phyloP scores from a whole-genome alignment of 2,329 filamentous ascomycete genomes.

The Cadophora sp. region DNA sequence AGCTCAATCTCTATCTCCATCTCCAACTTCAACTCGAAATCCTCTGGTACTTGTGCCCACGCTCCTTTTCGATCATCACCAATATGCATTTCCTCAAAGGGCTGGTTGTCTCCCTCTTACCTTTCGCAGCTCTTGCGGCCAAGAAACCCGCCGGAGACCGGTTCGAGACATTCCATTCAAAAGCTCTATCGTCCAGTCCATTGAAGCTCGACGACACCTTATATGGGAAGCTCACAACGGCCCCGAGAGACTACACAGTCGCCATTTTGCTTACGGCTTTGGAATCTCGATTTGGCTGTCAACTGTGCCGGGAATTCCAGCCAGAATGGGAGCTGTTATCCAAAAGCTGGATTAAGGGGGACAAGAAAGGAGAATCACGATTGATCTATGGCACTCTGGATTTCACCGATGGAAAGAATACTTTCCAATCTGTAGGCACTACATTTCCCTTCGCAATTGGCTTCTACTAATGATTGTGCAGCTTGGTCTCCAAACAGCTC shows the following conservation, averaged over 20 bases:
- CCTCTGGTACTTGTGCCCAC: neutral
- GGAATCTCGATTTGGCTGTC: constrained; percentile 82
- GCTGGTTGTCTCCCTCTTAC: constrained; percentile 68
- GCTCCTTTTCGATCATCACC: constrained; percentile 33
- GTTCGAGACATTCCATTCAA: constrained; percentile 74
- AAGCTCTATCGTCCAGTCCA: constrained; percentile 69
- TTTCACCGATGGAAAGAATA: constrained; percentile 81
- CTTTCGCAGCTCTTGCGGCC: constrained; percentile 65
- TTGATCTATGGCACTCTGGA: constrained; percentile 86
- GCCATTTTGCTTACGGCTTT: constrained; percentile 87
- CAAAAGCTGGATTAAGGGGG: constrained; percentile 86
- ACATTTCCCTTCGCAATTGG: constrained; percentile 8
- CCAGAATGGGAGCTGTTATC: constrained; percentile 90
- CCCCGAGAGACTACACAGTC: constrained; percentile 83
- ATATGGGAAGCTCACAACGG: constrained; percentile 77
- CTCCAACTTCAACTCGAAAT: constrained; percentile 1
- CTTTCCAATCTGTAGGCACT: constrained; percentile 79
- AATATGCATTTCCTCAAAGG: constrained; percentile 74
- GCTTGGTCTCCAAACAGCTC: constrained; percentile 93
- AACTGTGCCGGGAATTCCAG: constrained; percentile 88
- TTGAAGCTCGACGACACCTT: constrained; percentile 78
- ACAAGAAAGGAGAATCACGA: constrained; percentile 75
- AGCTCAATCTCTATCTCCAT: constrained; percentile 8
- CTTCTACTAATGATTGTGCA: constrained; percentile 49
- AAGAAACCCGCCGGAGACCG: constrained; percentile 69